Evolutionary conservation across 352 stramenopile species (phyloP).

Genomic region (Globisporangium canariense): DNA sequence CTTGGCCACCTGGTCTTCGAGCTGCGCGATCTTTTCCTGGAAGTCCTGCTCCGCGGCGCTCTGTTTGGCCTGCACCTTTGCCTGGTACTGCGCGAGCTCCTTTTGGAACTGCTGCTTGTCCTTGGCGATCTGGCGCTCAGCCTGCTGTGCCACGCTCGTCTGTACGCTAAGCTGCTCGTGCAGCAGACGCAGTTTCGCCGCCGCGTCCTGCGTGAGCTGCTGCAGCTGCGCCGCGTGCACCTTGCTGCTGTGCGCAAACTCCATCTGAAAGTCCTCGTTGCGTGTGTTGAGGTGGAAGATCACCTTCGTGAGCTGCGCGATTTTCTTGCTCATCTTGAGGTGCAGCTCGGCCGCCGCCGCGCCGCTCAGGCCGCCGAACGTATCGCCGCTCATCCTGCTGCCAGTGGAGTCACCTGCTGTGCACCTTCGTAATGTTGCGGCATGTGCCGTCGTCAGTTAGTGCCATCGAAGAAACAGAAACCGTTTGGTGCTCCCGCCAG

Average conservation of each 20-base stretch:
- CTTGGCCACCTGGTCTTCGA: constrained; percentile 40
- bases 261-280: constrained; percentile 89
- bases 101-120: constrained; percentile 38
- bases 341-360: constrained; percentile 61
- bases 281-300: constrained; percentile 94
- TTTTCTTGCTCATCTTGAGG: constrained; percentile 94
- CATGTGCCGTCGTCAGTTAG: constrained; percentile 1
- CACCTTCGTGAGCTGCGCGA: constrained; percentile 92
- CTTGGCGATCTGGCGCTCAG: constrained; percentile 30
- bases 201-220: constrained; percentile 49
- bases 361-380: constrained; percentile 19
- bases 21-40: constrained; percentile 32
- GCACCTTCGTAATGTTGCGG: neutral
- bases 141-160: constrained; percentile 24
- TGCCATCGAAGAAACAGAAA: constrained; percentile 2
- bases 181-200: constrained; percentile 43
- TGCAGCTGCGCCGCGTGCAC: constrained; percentile 38
- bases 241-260: constrained; percentile 44
- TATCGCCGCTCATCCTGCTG: constrained; percentile 24
- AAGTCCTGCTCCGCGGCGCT: constrained; percentile 29
- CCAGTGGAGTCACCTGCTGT: neutral
- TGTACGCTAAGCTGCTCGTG: constrained; percentile 37
- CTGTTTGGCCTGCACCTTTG: constrained; percentile 19
- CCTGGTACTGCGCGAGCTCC: constrained; percentile 35
- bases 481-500: neutral